phyloP scores from a whole-genome alignment of 345 rosid genomes.

The Hypericum androsaemum region DNA sequence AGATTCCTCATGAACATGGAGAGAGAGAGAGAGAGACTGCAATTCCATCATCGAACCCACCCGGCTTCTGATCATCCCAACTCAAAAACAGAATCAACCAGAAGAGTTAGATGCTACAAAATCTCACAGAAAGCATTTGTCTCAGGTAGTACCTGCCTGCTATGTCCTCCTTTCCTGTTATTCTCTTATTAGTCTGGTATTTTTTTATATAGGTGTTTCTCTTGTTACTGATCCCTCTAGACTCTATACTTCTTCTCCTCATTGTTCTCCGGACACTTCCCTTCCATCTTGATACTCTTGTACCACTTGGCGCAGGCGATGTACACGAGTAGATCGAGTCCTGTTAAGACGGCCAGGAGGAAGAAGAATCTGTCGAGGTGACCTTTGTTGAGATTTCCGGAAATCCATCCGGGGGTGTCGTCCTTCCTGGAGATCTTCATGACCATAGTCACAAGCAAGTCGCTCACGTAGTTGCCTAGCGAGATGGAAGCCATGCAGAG shows the following conservation, averaged over 20 bases:
- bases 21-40: too few relatives aligned
- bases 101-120: slow-evolving; percentile 6
- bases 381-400: slow-evolving; percentile 90
- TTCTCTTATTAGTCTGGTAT: background rate
- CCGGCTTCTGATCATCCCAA: slow-evolving; percentile 1
- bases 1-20: too few relatives aligned
- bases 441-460: slow-evolving; percentile 84
- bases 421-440: slow-evolving; percentile 85
- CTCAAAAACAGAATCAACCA: slow-evolving; percentile 6
- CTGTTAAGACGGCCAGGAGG: slow-evolving; percentile 70
- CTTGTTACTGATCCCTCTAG: background rate
- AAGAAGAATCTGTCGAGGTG: slow-evolving; percentile 91
- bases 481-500: slow-evolving; percentile 96
- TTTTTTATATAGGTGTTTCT: background rate
- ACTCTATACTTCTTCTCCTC: slow-evolving; percentile 19
- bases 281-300: slow-evolving; percentile 59
- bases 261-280: slow-evolving; percentile 29
- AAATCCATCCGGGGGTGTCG: slow-evolving; percentile 96
- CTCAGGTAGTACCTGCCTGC: background rate
- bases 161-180: slow-evolving; percentile 5
- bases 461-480: slow-evolving; percentile 92
- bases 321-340: slow-evolving; percentile 52
- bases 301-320: slow-evolving; percentile 83
- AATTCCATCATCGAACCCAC: slow-evolving; percentile 5
- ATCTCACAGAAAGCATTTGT: slow-evolving; percentile 3